These are phyloP conservation scores for Yamadazyma kitorensis DNA, from an alignment of 805 yeast species.

Conservation along the genomic window DNA sequence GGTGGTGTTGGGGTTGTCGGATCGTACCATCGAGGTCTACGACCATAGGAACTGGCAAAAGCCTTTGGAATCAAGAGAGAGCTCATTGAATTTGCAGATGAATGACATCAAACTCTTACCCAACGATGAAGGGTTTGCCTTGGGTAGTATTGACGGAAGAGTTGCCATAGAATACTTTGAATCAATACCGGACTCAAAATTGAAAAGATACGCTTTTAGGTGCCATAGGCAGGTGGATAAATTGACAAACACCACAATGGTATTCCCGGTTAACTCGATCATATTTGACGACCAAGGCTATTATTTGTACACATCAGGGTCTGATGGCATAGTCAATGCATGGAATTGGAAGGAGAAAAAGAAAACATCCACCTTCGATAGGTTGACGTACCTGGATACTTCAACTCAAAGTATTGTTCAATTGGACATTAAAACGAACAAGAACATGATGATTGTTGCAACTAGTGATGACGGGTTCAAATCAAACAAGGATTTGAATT, in stretches of 20 bases:
- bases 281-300: slow-evolving; percentile 36
- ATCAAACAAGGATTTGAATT: slow-evolving; percentile 14
- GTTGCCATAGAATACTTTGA: slow-evolving; percentile 71
- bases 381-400: slow-evolving; percentile 7
- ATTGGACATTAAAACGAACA: slow-evolving; percentile 17
- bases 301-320: slow-evolving; percentile 50
- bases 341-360: slow-evolving; percentile 50
- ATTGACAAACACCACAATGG: slow-evolving; percentile 45
- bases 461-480: slow-evolving; percentile 44
- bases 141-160: slow-evolving; percentile 78
- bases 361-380: slow-evolving; percentile 37
- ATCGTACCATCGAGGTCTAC: slow-evolving; percentile 53
- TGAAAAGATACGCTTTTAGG: slow-evolving; percentile 70
- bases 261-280: slow-evolving; percentile 50
- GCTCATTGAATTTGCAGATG: slow-evolving; percentile 67
- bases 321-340: slow-evolving; percentile 48
- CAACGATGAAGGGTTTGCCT: slow-evolving; percentile 54
- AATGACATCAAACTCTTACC: slow-evolving; percentile 56
- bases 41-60: slow-evolving; percentile 46
- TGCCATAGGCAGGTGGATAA: slow-evolving; percentile 58
- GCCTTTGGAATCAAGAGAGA: slow-evolving; percentile 53
- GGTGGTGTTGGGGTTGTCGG: slow-evolving; percentile 54
- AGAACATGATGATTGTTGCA: slow-evolving; percentile 30
- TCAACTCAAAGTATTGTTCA: slow-evolving; percentile 22
- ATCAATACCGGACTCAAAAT: slow-evolving; percentile 40